Base-by-base conservation (phyloP, 306 rosid species). In the Vigna trinervia region DNA sequence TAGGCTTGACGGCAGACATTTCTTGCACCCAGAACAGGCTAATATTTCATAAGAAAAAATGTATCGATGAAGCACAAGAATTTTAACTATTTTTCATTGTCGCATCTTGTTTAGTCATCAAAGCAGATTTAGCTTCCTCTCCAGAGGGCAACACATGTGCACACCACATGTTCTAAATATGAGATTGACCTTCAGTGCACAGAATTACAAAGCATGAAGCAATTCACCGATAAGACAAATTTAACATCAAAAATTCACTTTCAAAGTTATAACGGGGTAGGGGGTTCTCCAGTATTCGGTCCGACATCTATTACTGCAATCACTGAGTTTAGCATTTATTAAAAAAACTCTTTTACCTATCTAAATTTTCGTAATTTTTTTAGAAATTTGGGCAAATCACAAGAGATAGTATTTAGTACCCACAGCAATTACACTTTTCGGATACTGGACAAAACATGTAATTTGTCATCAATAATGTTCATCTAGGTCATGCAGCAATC, bases 21-120 rank as follows among this genome's bases (percentile, higher is more conserved):
- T 77, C 28, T 57, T 69, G 66, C 61, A 62, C 51, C 72, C 48
- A 57, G 62, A 69, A 75, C 39, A 80, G 63, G 52, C 75, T 67
- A 69, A 28, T 28, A 56, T 32, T 70, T 76, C 60, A 62, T 71
- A 26, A 13, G 61, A 46, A 11, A 45, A 70, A 68, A 58, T 53
- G 19, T 23, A 22, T 19, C 41, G 6, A 20, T 17, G 51, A 38
- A 66, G 54, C 43, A 73, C 43, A 15, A 51, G 76, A 20, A 67
- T 69, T 58, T 67, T 39, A 62, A 67, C 67, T 59, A 74, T n/a
- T 32, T 78, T 57, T 61, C 22, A 74, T 47, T 74, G 53, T 19
- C 51, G 69, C 3, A 20, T 47, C 36, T 12, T 47, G 59, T 38
- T 46, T 56, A 58, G 36, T 58, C 47, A 58, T 57, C 59, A 46